Conservation (phyloP, 441 rosid genomes). For the Erodium texanum region DNA sequence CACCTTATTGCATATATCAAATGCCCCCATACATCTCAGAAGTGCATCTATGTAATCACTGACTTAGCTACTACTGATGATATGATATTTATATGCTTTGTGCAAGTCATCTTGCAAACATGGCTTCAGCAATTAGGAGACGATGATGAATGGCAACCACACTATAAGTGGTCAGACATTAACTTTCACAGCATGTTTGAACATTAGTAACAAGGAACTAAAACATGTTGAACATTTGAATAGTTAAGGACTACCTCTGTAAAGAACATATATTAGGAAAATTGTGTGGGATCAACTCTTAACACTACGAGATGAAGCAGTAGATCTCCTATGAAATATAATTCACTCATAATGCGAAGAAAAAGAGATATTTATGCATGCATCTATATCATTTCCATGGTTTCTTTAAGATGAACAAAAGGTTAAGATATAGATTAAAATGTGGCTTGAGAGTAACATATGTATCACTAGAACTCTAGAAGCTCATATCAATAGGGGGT, state of each 20-base stretch:
- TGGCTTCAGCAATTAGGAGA: neutral
- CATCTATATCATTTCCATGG: neutral
- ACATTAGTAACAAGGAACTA: neutral
- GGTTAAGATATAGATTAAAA: too few relatives aligned
- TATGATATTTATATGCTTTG: neutral
- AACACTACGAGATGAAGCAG: neutral
- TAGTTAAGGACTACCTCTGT: neutral
- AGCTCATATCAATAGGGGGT: neutral
- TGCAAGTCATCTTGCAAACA: neutral
- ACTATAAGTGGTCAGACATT: neutral
- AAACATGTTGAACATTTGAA: neutral
- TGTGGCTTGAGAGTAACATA: neutral
- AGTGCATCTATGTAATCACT: neutral
- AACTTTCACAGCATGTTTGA: neutral
- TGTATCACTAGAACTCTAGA: constrained; percentile 4
- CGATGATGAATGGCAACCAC: neutral
- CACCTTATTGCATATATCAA: neutral
- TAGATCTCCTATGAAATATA: neutral
- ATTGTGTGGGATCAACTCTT: neutral
- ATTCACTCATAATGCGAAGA: neutral
- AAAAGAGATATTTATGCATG: neutral
- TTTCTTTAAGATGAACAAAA: neutral
- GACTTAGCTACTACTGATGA: neutral
- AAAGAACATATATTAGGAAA: neutral
- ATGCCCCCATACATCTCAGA: neutral